These are phyloP conservation scores for Sanguinoderma infundibulare DNA, from an alignment of 1,284 basidiomycete genomes.

Conservation along the genomic window DNA sequence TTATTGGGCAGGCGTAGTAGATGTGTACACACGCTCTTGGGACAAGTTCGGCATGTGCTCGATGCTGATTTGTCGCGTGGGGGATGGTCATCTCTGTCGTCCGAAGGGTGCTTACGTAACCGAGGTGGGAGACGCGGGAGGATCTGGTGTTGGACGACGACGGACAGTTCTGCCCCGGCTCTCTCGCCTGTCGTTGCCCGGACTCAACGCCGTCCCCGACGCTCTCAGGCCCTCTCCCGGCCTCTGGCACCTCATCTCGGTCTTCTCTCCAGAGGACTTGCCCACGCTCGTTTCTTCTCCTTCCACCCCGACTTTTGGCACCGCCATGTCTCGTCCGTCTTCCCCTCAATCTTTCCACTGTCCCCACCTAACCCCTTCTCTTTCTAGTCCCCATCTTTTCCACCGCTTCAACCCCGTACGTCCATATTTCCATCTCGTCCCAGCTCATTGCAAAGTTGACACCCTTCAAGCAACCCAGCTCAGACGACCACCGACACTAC, in stretches of 20 bases:
- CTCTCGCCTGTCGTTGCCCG: background rate
- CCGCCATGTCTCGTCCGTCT: background rate
- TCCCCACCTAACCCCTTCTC: background rate
- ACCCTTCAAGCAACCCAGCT: constrained; percentile 9
- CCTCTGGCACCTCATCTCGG: background rate
- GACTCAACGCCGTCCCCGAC: background rate
- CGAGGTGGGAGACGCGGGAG: background rate
- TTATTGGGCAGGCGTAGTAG: no score
- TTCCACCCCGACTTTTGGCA: background rate
- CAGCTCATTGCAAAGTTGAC: background rate
- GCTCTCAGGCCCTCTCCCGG: background rate
- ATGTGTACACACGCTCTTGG: no score
- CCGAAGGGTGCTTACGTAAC: constrained; percentile 15
- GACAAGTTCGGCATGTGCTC: no score
- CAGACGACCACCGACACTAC: constrained; percentile 15
- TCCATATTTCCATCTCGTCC: background rate
- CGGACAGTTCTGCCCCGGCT: background rate
- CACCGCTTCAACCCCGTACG: background rate
- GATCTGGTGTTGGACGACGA: constrained; percentile 3
- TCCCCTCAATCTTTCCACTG: background rate
- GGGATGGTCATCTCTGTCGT: no score
- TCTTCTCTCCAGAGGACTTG: background rate
- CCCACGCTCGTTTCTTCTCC: background rate
- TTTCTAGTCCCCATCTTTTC: background rate
- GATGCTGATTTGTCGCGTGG: no score